Evolutionary conservation across 768 basidiomycete species (phyloP).

Genomic region (Zangia roseola): DNA sequence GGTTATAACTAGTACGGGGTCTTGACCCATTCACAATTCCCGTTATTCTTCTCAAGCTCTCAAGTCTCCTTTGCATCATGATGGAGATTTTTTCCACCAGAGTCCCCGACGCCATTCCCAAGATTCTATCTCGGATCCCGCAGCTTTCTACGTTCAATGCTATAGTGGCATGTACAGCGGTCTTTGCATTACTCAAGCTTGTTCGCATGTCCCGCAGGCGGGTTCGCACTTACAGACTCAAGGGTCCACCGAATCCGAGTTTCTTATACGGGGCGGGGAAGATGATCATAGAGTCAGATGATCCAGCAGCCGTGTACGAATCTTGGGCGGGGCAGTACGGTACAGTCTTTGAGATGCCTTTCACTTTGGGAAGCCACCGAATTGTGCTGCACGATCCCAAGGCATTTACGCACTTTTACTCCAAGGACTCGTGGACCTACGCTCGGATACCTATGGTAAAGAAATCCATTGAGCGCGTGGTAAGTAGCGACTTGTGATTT

Average conservation of each 20-base stretch:
- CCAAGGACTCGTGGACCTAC: slow-evolving; percentile 33
- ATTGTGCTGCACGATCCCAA: slow-evolving; percentile 42
- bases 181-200: slow-evolving; percentile 10
- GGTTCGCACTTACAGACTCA: slow-evolving; percentile 16
- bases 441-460: slow-evolving; percentile 36
- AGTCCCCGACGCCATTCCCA: neutral
- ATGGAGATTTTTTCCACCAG: neutral
- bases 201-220: slow-evolving; percentile 4
- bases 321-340: slow-evolving; percentile 22
- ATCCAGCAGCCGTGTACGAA: slow-evolving; percentile 14
- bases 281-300: slow-evolving; percentile 5
- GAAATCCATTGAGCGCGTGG: slow-evolving; percentile 31
- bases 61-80: neutral
- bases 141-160: slow-evolving; percentile 1
- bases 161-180: neutral
- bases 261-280: slow-evolving; percentile 16
- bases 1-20: too few species aligned
- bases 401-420: slow-evolving; percentile 12
- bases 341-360: slow-evolving; percentile 7
- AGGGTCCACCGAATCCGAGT: slow-evolving; percentile 16
- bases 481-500: neutral
- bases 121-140: neutral
- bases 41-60: too few species aligned
- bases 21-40: too few species aligned
- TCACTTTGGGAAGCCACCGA: slow-evolving; percentile 7